Evolutionary conservation across 2,329 filamentous ascomycete species (phyloP), one percentile per base, ranked within the genome.

Genomic region (Trichoderma sp.): DNA sequence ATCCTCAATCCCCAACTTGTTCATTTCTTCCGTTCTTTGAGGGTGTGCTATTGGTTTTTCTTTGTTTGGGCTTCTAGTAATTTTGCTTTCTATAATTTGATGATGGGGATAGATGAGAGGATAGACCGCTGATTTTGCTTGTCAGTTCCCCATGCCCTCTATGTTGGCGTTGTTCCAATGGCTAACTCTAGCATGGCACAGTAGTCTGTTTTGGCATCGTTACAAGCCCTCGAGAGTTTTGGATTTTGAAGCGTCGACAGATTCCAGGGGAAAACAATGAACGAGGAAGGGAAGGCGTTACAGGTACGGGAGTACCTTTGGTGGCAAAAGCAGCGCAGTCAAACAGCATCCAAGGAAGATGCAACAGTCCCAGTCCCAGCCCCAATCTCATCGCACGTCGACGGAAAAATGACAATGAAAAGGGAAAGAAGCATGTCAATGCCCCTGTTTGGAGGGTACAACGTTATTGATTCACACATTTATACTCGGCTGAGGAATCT

Each of bases 401-500:
- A n/a, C n/a, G n/a, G n/a, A 7, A 52, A 16, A 34, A 13, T 34
- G 5, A 24, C 11, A 4, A 51, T 34, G 46, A 63, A 63, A 13
- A 34, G 16, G 5, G 10, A 18, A 28, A 61, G 28, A 43, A 34
- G n/a, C 5, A 24, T 52, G 26, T 26, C 21, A 34, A 18, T 64
- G 28, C 60, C 66, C 5, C 21, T 16, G 13, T 68, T 52, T 21
- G 51, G 13, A 2, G 66, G 66, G 10, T 34, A 58, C 26, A 68
- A 68, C 32, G 56, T 68, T 4, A 21, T 68, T 5, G 66, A 68
- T 24, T 68, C 51, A 30, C 59, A 68, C 34, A 68, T 68, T 1
- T 63, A 68, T 28, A 63, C 37, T 13, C 49, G 66, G 8, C 37
- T 68, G 1, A 30, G 37, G 11, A 32, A 4, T 10, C 6, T 68